phyloP scores from a whole-genome alignment of 139 green algal genomes.

The Desmodesmus armatus region DNA sequence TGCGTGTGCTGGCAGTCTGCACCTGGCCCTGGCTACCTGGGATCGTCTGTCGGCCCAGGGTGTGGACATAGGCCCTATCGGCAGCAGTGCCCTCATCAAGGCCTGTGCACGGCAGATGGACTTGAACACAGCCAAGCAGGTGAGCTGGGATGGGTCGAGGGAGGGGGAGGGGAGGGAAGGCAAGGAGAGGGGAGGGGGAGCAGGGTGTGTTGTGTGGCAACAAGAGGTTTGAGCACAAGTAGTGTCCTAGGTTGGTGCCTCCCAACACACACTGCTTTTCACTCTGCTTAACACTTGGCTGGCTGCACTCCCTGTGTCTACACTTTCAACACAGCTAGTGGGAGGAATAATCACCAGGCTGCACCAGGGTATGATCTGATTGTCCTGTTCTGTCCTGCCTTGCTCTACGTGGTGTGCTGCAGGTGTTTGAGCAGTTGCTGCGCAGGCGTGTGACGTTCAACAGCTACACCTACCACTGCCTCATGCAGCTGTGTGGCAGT shows the following conservation, averaged over 20 bases:
- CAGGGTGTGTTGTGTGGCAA: too few relatives aligned
- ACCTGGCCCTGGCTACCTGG: constrained; percentile 45
- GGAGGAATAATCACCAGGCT: too few relatives aligned
- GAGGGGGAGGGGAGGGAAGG: neutral
- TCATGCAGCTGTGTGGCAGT: constrained; percentile 55
- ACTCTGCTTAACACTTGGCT: too few relatives aligned
- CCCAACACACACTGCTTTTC: too few relatives aligned
- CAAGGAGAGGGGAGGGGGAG: too few relatives aligned
- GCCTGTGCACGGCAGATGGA: constrained; percentile 23
- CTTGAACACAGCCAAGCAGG: constrained; percentile 17
- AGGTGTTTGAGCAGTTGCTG: constrained; percentile 53
- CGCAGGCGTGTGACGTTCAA: constrained; percentile 52
- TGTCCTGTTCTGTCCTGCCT: neutral
- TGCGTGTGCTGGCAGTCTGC: neutral
- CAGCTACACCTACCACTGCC: constrained; percentile 58
- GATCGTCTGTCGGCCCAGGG: constrained; percentile 24
- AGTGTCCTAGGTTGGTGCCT: too few relatives aligned
- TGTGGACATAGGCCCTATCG: constrained; percentile 53
- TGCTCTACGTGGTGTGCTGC: neutral
- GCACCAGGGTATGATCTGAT: too few relatives aligned
- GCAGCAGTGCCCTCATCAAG: constrained; percentile 48
- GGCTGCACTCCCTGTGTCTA: neutral
- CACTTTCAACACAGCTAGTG: neutral
- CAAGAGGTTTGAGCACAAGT: too few relatives aligned
- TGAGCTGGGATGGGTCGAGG: neutral